Evolutionary conservation across 2,329 filamentous ascomycete genomes (phyloP), one percentile per base, ranked within the genome.

Genomic region (Sarocladiaceae sp.): DNA sequence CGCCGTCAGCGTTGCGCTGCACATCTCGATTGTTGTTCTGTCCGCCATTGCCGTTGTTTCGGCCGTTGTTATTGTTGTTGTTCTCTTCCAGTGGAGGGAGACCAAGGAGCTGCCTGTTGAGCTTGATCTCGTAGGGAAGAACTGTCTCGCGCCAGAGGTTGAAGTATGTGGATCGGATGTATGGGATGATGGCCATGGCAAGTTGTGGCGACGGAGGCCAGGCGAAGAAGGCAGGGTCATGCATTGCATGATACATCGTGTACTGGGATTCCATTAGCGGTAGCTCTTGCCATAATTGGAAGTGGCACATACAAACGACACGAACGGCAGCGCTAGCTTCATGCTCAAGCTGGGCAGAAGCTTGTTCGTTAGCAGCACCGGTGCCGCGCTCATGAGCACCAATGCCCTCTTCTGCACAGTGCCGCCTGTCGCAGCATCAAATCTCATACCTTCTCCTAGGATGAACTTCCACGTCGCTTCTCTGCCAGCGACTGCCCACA

Each of bases 131-230:
- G 23, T 78, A 70, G 1, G 66, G 64, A 8, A 70, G 68, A 25
- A 78, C 71, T 22, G 80, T 60, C 48, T 71, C 68, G 25, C 68
- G 70, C 60, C 78, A 76, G 3, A 80, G 36, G 50, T 68, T 69
- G 55, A 70, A 68, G 60, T 83, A 80, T 8, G 73, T 56, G 37
- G 66, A 66, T 29, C 69, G 68, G 3, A 74, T 61, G 39, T 72
- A 73, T 0, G 80, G 80, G 55, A 80, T 73, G 2, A 76, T 55
- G 1, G 73, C 67, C 50, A 82, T 63, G n/a, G 72, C 75, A 54
- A 78, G 74, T 35, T 73, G 69, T 1, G 78, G 74, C 1, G 78
- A 76, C 0, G 78, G 79, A 1, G 80, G 79, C 79, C 79, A 83
- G 13, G 63, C 60, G 18, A 76, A 65, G 46, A 75, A 67, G n/a